Evolutionary conservation across 768 basidiomycete genomes (phyloP).

Genomic region (Tulasnella sp.): DNA sequence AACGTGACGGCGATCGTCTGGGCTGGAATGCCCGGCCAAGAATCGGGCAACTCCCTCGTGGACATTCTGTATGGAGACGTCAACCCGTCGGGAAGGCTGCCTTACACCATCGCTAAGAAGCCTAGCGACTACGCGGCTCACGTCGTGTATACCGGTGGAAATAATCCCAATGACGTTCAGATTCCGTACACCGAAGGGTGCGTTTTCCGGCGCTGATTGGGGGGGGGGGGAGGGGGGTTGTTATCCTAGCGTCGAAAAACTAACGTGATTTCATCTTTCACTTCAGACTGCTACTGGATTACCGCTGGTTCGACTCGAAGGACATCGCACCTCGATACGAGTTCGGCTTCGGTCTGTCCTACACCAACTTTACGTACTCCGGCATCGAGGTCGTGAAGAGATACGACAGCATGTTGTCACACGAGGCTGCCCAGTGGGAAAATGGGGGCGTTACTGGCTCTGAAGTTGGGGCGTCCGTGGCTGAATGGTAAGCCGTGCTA

Average conservation of each 20-base stretch:
- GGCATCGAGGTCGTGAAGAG: constrained; percentile 30
- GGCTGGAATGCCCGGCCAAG: constrained; percentile 65
- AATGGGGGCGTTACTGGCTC: neutral
- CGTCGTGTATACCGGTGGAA: constrained; percentile 34
- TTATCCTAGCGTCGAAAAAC: neutral
- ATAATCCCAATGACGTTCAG: constrained; percentile 38
- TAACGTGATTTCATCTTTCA: no score
- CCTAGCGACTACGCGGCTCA: constrained; percentile 53
- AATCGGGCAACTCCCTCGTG: constrained; percentile 65
- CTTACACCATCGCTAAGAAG: constrained; percentile 71
- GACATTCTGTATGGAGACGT: constrained; percentile 67
- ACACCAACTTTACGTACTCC: constrained; percentile 39
- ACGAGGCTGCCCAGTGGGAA: constrained; percentile 4
- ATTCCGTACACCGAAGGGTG: constrained; percentile 62
- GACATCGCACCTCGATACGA: constrained; percentile 38
- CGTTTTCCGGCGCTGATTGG: no score
- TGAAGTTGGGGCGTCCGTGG: constrained; percentile 20
- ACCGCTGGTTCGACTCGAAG: constrained; percentile 31
- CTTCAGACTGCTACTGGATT: constrained; percentile 33
- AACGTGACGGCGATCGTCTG: constrained; percentile 46
- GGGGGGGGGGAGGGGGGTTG: no score
- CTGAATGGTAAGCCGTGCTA: constrained; percentile 14
- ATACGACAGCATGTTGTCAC: neutral
- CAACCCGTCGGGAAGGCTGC: constrained; percentile 65
- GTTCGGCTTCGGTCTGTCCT: constrained; percentile 41